Percentiles rank a stretch among this genome's conserved stretches.
Conservation (phyloP, 257 asterid genomes). For the Perilla frutescens region DNA sequence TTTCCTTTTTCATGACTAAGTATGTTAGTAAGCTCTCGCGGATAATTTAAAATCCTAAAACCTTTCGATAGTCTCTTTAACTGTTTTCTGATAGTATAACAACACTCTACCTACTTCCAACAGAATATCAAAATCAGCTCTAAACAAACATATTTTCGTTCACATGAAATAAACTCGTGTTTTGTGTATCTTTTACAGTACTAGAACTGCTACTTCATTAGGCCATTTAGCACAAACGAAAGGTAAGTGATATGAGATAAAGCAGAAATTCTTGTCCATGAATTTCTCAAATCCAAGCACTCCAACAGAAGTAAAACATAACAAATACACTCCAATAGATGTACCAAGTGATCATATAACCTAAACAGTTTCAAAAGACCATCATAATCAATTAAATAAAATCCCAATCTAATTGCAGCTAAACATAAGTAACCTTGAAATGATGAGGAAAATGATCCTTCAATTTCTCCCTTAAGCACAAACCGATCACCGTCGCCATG, state of each 20-base stretch:
- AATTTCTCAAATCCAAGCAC: not conserved
- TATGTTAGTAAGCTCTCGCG: not conserved
- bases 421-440: constrained; percentile 65
- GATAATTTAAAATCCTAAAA: not conserved
- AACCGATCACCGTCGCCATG: constrained; percentile 90
- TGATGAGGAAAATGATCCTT: constrained; percentile 80
- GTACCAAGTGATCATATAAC: constrained; percentile 5
- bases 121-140: constrained; percentile 5
- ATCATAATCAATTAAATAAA: constrained; percentile 5
- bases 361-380: not conserved
- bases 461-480: constrained; percentile 83
- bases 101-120: not conserved
- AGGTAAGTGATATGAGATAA: constrained; percentile 8
- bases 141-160: not conserved
- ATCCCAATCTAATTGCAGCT: not conserved
- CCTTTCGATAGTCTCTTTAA: not conserved
- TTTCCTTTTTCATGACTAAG: not conserved
- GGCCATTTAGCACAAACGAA: not conserved
- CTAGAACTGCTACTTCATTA: constrained; percentile 1
- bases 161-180: not conserved
- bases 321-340: not conserved
- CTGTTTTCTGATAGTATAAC: not conserved
- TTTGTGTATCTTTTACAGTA: not conserved
- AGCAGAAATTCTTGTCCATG: not conserved
- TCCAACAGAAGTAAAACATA: not conserved